phyloP scores from a whole-genome alignment of 2,329 filamentous ascomycete species.

The Diaporthe vexans region DNA sequence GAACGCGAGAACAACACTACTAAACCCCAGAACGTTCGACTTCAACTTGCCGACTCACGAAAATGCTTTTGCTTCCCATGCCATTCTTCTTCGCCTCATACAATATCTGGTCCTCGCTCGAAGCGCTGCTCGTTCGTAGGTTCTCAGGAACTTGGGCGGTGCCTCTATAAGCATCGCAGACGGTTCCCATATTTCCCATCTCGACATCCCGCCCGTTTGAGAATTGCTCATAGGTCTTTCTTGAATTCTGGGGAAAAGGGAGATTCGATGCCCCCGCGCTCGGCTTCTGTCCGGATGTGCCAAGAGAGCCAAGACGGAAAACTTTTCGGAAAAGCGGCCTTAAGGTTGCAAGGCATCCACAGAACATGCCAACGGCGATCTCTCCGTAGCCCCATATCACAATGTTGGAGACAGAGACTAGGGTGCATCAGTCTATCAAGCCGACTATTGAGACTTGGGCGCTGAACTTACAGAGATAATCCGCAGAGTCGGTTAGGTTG shows the following conservation, averaged over 20 bases:
- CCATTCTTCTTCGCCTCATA: slow-evolving; percentile 25
- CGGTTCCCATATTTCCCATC: slow-evolving; percentile 39
- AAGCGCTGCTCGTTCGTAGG: slow-evolving; percentile 2
- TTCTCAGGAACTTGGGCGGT: not conserved
- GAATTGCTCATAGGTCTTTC: slow-evolving; percentile 36
- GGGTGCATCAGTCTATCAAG: not conserved
- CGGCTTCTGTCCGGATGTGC: slow-evolving; percentile 32
- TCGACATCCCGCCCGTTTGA: slow-evolving; percentile 34
- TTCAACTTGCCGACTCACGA: slow-evolving; percentile 39
- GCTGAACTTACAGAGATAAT: slow-evolving; percentile 38
- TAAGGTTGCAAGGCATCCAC: slow-evolving; percentile 39
- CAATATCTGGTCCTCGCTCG: slow-evolving; percentile 37
- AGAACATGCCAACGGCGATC: slow-evolving; percentile 39
- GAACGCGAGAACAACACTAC: not conserved
- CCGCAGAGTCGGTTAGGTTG: slow-evolving; percentile 26
- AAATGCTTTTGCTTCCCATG: slow-evolving; percentile 23
- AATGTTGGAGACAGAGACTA: slow-evolving; percentile 36
- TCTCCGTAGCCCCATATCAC: slow-evolving; percentile 41
- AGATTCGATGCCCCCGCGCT: slow-evolving; percentile 5
- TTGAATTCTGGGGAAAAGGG: slow-evolving; percentile 34
- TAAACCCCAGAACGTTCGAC: slow-evolving; percentile 21
- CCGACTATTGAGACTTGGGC: not conserved
- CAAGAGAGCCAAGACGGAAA: slow-evolving; percentile 37
- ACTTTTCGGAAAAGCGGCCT: slow-evolving; percentile 38
- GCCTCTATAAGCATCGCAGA: slow-evolving; percentile 36